These are phyloP conservation scores for Omphalea diandra DNA, from an alignment of 441 rosid genomes.

Conservation along the genomic window DNA sequence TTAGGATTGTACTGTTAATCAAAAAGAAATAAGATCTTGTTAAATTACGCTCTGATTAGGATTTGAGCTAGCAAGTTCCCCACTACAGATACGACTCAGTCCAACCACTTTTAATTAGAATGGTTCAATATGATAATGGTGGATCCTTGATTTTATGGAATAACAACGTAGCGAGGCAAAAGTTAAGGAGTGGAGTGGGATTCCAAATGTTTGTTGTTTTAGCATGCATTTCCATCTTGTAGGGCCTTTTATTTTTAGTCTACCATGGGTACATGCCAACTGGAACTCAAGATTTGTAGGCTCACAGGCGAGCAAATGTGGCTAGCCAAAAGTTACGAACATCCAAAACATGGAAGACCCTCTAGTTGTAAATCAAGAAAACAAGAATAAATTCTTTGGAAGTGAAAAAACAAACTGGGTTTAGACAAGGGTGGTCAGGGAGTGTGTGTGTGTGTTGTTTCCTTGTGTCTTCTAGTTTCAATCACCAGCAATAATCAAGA, in stretches of 20 bases:
- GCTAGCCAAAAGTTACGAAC: slow-evolving; percentile 21
- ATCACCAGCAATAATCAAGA: slow-evolving; percentile 25
- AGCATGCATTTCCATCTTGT: slow-evolving; percentile 15
- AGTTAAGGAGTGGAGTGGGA: neutral
- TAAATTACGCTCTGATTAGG: neutral
- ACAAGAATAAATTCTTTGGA: slow-evolving; percentile 24
- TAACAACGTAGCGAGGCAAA: neutral
- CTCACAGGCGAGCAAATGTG: slow-evolving; percentile 32
- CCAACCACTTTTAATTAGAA: neutral
- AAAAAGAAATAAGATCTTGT: neutral
- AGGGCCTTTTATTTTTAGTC: slow-evolving; percentile 14
- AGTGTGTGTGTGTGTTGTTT: slow-evolving; percentile 10
- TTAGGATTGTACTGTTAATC: neutral
- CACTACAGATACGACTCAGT: no score
- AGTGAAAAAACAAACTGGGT: slow-evolving; percentile 16
- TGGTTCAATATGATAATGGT: neutral
- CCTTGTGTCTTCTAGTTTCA: slow-evolving; percentile 25
- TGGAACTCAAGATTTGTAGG: slow-evolving; percentile 27
- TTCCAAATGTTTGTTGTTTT: slow-evolving; percentile 12
- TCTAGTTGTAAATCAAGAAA: slow-evolving; percentile 41
- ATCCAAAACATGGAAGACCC: slow-evolving; percentile 36
- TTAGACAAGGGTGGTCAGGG: slow-evolving; percentile 34
- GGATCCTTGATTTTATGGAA: neutral
- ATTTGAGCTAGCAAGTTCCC: no score
- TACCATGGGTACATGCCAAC: slow-evolving; percentile 18